Evolutionary conservation across 2,329 filamentous ascomycete species (phyloP), one percentile per base, ranked within the genome.

Genomic region (Phyllosticta citrichinensis): DNA sequence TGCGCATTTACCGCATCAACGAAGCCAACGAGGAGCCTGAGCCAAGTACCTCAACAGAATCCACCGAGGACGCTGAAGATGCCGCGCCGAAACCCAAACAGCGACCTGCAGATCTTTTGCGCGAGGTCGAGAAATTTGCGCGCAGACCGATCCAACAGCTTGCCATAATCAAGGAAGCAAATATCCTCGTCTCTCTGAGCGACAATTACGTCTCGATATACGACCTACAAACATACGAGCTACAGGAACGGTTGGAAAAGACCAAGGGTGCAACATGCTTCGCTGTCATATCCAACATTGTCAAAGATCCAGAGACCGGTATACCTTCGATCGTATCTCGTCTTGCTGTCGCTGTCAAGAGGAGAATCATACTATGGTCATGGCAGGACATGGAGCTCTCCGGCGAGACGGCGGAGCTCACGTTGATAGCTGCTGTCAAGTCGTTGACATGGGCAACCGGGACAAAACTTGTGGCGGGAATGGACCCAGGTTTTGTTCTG

Each of bases 321-420:
- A 92, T 99, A 56, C 92, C 91, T 0, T 90, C 93, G 66, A 95
- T 99, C 61, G 92, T 97, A 65, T 96, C 91, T 60, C 83, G 91
- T 47, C 79, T 99, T 57, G 94, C 91, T 6, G 93, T 99, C 11
- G 91, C 91, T 4, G 90, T 97, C 35, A 97, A 97, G 80, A 82
- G 94, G 69, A 89, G 89, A 68, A 80, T 99, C 58, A 74, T 97
- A 63, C 76, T 97, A 60, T 99, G 94, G 92, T 89, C 87, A 69
- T 99, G 95, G 94, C 88, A 94, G 68, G 92, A 96, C 72, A 94
- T 91, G 79, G 94, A 97, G 76, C 80, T 97, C 52, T 83, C 83
- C 55, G 80, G 83, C 3, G 85, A 94, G 35, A 84, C 87, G 0
- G 79, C 79, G 27, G 94, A 97, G 75, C 83, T 97, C 47, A 83